Conservation (phyloP, 1,284 basidiomycete genomes). For the Puccinia horiana region DNA sequence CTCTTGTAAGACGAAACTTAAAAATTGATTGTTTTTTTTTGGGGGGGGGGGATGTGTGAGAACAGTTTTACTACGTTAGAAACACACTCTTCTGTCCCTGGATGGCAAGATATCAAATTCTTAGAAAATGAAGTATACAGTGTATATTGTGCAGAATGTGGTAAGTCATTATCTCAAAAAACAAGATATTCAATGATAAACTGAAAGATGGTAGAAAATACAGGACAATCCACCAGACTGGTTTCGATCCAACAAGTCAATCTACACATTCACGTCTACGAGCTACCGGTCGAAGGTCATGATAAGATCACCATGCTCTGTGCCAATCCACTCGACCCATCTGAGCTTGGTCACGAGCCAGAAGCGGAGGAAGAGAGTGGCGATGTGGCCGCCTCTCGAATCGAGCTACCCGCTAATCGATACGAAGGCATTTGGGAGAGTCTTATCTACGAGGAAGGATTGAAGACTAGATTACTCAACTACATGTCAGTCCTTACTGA, state of each 20-base stretch:
- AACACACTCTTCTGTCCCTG: constrained; percentile 30
- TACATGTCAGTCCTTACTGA: constrained; percentile 33
- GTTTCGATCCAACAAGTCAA: constrained; percentile 4
- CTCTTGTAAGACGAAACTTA: not conserved
- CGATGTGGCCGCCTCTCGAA: constrained; percentile 66
- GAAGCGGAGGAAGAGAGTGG: constrained; percentile 31
- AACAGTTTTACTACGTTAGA: constrained; percentile 62
- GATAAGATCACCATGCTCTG: constrained; percentile 67
- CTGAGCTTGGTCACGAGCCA: constrained; percentile 11
- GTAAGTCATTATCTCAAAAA: not conserved
- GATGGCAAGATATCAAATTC: constrained; percentile 43
- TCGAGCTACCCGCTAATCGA: constrained; percentile 72
- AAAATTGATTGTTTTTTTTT: not conserved
- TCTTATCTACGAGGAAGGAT: constrained; percentile 46
- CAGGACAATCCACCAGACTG: constrained; percentile 15
- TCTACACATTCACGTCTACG: constrained; percentile 76
- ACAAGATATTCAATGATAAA: not conserved
- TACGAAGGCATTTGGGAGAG: constrained; percentile 45
- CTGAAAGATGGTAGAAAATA: not conserved
- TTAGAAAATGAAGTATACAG: constrained; percentile 35
- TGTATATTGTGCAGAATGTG: constrained; percentile 43
- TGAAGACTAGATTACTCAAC: constrained; percentile 41
- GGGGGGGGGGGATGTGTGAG: too few relatives aligned
- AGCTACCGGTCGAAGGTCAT: constrained; percentile 64
- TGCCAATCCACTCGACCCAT: constrained; percentile 69